These are phyloP conservation scores for Drechmeria coniospora DNA, from an alignment of 2,329 filamentous ascomycete species.

Conservation along the genomic window DNA sequence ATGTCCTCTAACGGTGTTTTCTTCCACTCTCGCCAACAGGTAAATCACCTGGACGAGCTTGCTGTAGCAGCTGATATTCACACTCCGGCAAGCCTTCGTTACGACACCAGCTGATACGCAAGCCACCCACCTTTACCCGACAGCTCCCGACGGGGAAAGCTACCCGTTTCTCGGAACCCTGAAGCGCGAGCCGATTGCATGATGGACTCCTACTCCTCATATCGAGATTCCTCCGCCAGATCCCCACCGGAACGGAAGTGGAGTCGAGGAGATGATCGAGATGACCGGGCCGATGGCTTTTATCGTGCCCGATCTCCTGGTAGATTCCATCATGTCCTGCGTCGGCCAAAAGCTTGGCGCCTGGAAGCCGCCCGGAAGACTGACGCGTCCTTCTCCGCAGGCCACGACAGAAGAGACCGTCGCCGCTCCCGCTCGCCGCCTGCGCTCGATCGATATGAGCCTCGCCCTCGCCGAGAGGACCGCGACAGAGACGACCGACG, in stretches of 20 bases:
- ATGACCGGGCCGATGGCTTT: slow-evolving; percentile 41
- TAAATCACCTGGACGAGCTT: slow-evolving; percentile 13
- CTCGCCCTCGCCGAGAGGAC: slow-evolving; percentile 53
- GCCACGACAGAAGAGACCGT: slow-evolving; percentile 42
- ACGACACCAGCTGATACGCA: slow-evolving; percentile 3
- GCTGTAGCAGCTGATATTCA: slow-evolving; percentile 3
- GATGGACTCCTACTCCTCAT: slow-evolving; percentile 41
- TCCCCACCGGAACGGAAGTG: slow-evolving; percentile 39
- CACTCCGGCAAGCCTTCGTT: too few species aligned
- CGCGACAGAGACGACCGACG: slow-evolving; percentile 46
- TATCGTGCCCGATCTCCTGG: slow-evolving; percentile 56
- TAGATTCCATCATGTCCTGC: slow-evolving; percentile 25
- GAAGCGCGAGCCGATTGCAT: slow-evolving; percentile 4
- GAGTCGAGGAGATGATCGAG: slow-evolving; percentile 37
- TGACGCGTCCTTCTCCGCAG: slow-evolving; percentile 16
- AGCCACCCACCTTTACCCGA: slow-evolving; percentile 1
- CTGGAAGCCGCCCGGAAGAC: background rate
- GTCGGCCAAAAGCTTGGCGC: too few species aligned
- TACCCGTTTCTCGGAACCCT: slow-evolving; percentile 1
- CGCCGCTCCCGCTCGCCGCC: slow-evolving; percentile 56
- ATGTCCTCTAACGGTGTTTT: slow-evolving; percentile 41
- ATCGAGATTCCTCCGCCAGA: slow-evolving; percentile 34
- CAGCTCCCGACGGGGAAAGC: background rate
- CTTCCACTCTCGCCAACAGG: slow-evolving; percentile 36
- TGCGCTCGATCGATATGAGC: slow-evolving; percentile 63